phyloP scores from a whole-genome alignment of 2,329 filamentous ascomycete genomes.

The Fusarium torulosum region DNA sequence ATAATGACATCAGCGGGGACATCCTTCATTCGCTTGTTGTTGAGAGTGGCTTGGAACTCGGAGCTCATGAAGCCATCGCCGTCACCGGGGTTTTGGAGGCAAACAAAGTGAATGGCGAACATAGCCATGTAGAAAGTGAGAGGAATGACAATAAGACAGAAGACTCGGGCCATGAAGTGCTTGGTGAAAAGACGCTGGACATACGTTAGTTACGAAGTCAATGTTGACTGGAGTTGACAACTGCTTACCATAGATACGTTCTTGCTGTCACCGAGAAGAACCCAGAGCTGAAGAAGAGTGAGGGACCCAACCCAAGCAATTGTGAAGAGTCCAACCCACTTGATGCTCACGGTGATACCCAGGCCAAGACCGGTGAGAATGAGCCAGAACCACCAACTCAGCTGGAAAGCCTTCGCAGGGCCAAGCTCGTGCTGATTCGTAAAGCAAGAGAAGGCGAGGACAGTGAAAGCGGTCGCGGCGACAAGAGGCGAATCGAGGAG shows the following conservation, averaged over 20 bases:
- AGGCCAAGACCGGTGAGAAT: constrained; percentile 86
- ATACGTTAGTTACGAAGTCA: constrained; percentile 28
- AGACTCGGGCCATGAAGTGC: constrained; percentile 90
- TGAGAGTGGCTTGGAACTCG: constrained; percentile 97
- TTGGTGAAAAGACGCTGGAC: constrained; percentile 83
- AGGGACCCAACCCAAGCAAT: constrained; percentile 97
- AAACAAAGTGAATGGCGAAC: constrained; percentile 97
- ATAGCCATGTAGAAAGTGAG: constrained; percentile 93
- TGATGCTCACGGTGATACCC: constrained; percentile 92
- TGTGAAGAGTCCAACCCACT: constrained; percentile 99
- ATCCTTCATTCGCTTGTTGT: constrained; percentile 96
- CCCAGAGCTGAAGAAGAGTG: constrained; percentile 93
- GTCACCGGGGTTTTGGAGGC: constrained; percentile 93
- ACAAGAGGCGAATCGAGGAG: constrained; percentile 95
- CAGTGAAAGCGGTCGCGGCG: constrained; percentile 92
- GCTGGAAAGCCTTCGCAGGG: constrained; percentile 85
- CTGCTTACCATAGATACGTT: constrained; percentile 79
- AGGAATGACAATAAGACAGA: constrained; percentile 93
- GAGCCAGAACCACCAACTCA: constrained; percentile 99
- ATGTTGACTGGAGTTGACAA: neutral
- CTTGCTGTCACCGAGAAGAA: constrained; percentile 88
- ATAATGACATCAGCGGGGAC: constrained; percentile 92
- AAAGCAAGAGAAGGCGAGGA: constrained; percentile 90
- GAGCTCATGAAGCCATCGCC: constrained; percentile 99
- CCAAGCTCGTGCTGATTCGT: constrained; percentile 97